Conservation (phyloP, 2,329 filamentous ascomycete species). For the Ascochyta koolunga region DNA sequence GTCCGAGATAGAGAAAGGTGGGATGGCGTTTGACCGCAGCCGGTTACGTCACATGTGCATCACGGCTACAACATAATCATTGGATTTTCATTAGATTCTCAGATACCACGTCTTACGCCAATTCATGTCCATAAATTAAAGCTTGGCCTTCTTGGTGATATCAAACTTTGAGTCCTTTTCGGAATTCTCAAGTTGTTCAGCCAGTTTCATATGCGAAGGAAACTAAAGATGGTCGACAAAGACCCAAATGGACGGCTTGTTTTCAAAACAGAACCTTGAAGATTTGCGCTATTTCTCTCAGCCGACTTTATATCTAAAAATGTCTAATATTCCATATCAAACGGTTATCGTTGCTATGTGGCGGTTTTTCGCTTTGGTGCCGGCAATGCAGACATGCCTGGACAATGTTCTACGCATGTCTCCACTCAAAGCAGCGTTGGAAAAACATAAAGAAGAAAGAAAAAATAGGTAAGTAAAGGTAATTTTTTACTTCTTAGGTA, state of each 20-base stretch:
- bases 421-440: conserved; percentile 64
- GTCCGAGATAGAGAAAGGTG: not conserved
- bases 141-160: no score
- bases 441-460: conserved; percentile 56
- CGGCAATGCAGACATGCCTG: conserved; percentile 57
- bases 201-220: no score
- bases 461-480: conserved; percentile 57
- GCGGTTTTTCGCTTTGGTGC: conserved; percentile 64
- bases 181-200: no score
- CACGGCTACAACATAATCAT: not conserved
- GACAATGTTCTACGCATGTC: conserved; percentile 66
- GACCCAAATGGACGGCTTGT: no score
- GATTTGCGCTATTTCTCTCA: no score
- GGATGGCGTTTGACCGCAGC: not conserved
- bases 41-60: not conserved
- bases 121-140: no score
- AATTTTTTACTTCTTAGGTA: conserved; percentile 68
- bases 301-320: no score
- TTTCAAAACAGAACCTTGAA: no score
- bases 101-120: no score
- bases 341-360: conserved; percentile 66
- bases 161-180: no score
- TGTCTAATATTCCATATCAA: conserved; percentile 66
- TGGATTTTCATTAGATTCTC: no score
- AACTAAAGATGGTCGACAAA: no score